These are phyloP conservation scores for Phytopythium chamaehyphon DNA, from an alignment of 352 stramenopile genomes.

Conservation along the genomic window DNA sequence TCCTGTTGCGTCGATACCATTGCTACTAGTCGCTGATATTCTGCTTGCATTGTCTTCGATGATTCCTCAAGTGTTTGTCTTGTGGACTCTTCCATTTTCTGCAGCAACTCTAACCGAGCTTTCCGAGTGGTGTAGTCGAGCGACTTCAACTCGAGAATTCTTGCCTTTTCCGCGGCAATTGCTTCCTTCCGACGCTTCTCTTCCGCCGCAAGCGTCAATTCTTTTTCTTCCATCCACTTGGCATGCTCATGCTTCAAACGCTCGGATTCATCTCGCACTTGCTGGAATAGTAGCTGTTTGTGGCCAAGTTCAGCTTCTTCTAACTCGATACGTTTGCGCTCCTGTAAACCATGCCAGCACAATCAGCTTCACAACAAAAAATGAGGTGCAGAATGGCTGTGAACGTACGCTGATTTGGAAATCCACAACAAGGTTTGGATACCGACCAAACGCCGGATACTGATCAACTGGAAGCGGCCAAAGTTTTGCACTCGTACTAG, in stretches of 20 bases:
- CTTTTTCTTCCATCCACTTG: constrained; percentile 62
- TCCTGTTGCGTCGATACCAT: constrained; percentile 56
- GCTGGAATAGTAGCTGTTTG: constrained; percentile 58
- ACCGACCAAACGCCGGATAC: constrained; percentile 78
- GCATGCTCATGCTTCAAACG: constrained; percentile 59
- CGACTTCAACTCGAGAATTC: constrained; percentile 67
- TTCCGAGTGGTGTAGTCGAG: constrained; percentile 68
- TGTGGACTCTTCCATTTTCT: constrained; percentile 52
- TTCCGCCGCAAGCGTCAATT: constrained; percentile 51
- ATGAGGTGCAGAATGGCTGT: too few species aligned
- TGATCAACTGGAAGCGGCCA: constrained; percentile 68
- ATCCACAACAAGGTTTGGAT: constrained; percentile 78
- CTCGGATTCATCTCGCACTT: constrained; percentile 45
- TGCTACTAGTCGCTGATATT: constrained; percentile 51
- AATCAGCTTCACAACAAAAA: constrained; percentile 1
- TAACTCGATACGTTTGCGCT: constrained; percentile 76
- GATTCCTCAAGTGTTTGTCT: constrained; percentile 62
- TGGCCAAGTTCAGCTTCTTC: constrained; percentile 63
- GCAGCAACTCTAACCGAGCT: constrained; percentile 53
- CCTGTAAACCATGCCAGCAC: constrained; percentile 26
- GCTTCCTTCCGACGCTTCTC: constrained; percentile 56
- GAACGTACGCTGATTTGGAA: constrained; percentile 77
- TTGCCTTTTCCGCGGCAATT: constrained; percentile 52
- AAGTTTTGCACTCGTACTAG: not conserved
- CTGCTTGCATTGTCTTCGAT: constrained; percentile 52